A percentile compares a stretch with the other conserved stretches of the same genome.
These are phyloP conservation scores for Crithidia fasciculata DNA, from an alignment of 208 protist genomes.

Conservation along the genomic window DNA sequence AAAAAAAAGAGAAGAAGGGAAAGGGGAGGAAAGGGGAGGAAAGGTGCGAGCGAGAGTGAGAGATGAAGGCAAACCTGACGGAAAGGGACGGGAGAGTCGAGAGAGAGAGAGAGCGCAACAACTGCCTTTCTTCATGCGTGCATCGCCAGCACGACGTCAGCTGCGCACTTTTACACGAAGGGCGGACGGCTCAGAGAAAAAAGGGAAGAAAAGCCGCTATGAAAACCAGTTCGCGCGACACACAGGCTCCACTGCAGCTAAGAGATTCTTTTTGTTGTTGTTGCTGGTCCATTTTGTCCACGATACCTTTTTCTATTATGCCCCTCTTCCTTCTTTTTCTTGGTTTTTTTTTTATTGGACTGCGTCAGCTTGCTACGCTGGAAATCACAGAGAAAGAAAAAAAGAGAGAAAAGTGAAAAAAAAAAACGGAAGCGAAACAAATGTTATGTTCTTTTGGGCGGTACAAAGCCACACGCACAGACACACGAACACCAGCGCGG, in stretches of 20 bases:
- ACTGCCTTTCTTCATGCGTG: no score
- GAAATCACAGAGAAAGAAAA: background rate
- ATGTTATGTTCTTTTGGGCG: background rate
- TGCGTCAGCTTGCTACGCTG: background rate
- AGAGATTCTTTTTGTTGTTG: background rate
- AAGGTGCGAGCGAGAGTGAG: no score
- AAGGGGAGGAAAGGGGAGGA: no score
- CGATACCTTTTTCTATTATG: no score
- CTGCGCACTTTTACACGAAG: no score
- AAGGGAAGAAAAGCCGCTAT: no score
- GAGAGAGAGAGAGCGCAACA: no score
- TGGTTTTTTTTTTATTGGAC: background rate
- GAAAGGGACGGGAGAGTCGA: no score
- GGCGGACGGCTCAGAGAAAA: no score
- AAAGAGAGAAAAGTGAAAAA: background rate
- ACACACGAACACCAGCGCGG: background rate
- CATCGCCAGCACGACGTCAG: no score
- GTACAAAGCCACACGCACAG: background rate
- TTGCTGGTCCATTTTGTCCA: no score
- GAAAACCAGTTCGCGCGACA: background rate
- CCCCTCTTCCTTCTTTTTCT: background rate
- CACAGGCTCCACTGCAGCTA: background rate
- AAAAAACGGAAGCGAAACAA: background rate
- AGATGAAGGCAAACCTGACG: no score
- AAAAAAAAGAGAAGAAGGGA: background rate